phyloP scores from a whole-genome alignment of 108 stramenopile genomes.

The Chaetoceros tenuissimus region DNA sequence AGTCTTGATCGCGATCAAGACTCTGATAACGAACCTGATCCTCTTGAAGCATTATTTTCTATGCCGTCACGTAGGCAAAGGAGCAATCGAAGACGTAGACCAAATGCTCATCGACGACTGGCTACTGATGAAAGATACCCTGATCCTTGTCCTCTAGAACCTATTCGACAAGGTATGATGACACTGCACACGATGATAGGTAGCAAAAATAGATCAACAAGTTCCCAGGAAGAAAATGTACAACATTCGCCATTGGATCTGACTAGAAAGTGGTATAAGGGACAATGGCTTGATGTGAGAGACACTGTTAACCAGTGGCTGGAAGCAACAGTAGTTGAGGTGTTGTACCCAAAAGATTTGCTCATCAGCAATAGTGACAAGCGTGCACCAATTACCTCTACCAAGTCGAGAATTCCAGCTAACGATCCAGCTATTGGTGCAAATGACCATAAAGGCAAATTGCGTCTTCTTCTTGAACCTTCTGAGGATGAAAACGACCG shows the following conservation, averaged over 20 bases:
- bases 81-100: constrained; percentile 15
- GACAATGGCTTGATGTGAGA: constrained; percentile 94
- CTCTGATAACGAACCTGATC: not conserved
- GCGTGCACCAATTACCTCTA: not conserved
- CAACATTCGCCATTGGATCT: constrained; percentile 29
- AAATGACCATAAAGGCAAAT: constrained; percentile 66
- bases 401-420: not conserved
- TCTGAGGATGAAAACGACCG: constrained; percentile 29
- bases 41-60: not conserved
- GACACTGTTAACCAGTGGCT: constrained; percentile 98
- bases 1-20: not conserved
- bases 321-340: constrained; percentile 91
- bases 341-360: constrained; percentile 57
- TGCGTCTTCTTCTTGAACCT: constrained; percentile 65
- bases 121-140: constrained; percentile 47
- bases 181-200: constrained; percentile 74
- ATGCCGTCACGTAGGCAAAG: not conserved
- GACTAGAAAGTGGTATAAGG: constrained; percentile 77
- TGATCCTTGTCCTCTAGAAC: constrained; percentile 80
- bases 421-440: constrained; percentile 64
- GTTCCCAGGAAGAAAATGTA: not conserved
- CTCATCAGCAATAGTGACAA: no score
- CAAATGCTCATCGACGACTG: constrained; percentile 42
- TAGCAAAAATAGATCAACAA: not conserved
- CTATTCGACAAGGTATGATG: constrained; percentile 89